Conservation (phyloP, 306 rosid genomes). For the Trichosanthes truncata region DNA sequence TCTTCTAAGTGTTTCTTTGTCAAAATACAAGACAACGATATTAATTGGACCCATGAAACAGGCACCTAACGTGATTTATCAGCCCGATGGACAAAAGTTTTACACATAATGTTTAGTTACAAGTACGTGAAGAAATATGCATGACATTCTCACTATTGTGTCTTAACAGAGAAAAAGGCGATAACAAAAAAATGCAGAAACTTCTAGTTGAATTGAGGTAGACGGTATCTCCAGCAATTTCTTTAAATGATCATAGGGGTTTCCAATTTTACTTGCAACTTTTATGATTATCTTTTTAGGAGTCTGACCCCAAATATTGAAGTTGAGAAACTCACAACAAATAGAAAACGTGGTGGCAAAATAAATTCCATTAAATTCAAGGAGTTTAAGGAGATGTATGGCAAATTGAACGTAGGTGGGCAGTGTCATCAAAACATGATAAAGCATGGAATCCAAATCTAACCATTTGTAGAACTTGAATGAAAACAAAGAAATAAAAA, state of each 20-base stretch:
- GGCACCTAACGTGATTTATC: not conserved
- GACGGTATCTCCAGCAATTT: not conserved
- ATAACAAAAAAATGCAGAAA: not conserved
- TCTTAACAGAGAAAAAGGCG: not conserved
- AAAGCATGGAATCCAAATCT: not conserved
- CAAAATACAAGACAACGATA: not conserved
- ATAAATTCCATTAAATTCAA: not conserved
- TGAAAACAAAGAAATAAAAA: not conserved
- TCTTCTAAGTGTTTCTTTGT: not conserved
- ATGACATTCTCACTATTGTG: not conserved
- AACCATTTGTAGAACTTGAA: not conserved
- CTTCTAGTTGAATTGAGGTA: not conserved
- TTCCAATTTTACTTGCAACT: not conserved
- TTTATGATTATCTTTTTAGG: not conserved
- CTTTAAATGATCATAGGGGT: not conserved
- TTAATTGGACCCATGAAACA: not conserved
- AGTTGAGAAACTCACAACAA: not conserved
- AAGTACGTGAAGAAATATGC: not conserved
- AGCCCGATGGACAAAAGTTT: not conserved
- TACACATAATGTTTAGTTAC: not conserved
- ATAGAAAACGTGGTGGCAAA: not conserved
- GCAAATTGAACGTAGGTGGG: not conserved
- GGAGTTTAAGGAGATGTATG: not conserved
- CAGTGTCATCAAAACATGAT: not conserved
- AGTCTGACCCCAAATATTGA: not conserved